Percentiles rank a stretch among this genome's conserved stretches.
phyloP scores from a whole-genome alignment of 2,329 filamentous ascomycete genomes.

The Aspergillus sp. region DNA sequence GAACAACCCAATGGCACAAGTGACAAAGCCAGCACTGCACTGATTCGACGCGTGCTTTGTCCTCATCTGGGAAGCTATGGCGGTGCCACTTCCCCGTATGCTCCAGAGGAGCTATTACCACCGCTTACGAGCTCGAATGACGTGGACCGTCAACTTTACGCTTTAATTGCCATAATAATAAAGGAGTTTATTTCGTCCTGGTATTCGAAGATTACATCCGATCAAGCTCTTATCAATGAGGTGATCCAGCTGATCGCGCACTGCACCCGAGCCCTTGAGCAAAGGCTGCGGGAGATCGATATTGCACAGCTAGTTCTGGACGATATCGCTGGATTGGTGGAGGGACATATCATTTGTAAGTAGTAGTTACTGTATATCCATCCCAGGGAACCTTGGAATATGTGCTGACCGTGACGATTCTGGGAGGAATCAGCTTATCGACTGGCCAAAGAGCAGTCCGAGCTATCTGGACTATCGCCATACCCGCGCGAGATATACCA shows the following conservation, averaged over 20 bases:
- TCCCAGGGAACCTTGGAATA: neutral
- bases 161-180: slow-evolving; percentile 83
- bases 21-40: slow-evolving; percentile 73
- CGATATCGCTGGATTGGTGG: slow-evolving; percentile 79
- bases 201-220: slow-evolving; percentile 90
- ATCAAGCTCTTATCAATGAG: slow-evolving; percentile 84
- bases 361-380: neutral
- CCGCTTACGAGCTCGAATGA: slow-evolving; percentile 93
- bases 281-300: slow-evolving; percentile 79
- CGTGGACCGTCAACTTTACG: slow-evolving; percentile 90
- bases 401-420: slow-evolving; percentile 20
- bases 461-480: slow-evolving; percentile 59
- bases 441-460: slow-evolving; percentile 60
- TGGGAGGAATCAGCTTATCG: slow-evolving; percentile 63
- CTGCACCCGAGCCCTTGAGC: slow-evolving; percentile 82
- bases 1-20: slow-evolving; percentile 55
- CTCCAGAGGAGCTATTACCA: slow-evolving; percentile 80
- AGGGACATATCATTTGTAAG: slow-evolving; percentile 76
- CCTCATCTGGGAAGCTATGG: slow-evolving; percentile 56
- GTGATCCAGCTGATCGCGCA: slow-evolving; percentile 89
- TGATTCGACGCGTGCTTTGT: slow-evolving; percentile 83
- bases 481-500: slow-evolving; percentile 75
- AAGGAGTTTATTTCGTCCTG: slow-evolving; percentile 88
- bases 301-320: slow-evolving; percentile 80
- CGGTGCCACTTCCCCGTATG: slow-evolving; percentile 54